Evolutionary conservation across 1,284 basidiomycete genomes (phyloP), one percentile per base, ranked within the genome.

Genomic region (Inonotus obliquus): DNA sequence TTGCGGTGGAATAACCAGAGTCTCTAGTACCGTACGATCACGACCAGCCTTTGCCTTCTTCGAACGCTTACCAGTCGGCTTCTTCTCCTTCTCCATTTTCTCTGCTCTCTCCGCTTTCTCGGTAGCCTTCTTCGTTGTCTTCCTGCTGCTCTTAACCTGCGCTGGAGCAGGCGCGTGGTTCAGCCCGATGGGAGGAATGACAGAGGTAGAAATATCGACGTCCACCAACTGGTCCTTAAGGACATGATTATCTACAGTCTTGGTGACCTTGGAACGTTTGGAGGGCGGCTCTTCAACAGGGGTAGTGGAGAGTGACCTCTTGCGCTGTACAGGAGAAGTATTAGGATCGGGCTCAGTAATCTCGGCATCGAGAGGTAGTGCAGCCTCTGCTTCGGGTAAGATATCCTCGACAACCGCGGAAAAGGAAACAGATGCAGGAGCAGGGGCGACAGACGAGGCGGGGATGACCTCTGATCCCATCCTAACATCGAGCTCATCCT

Each of bases 1-100:
- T 1, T 77, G 75, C 59, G 81, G 80, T 4, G 79, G 77, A n/a
- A 81, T 72, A 32, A 86, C 70, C 48, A 82, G 77, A 65, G 83
- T 76, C 49, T 84, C 80, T 27, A 82, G 72, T 13, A 73, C 62
- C 21, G 48, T 37, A 44, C 72, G 67, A 2, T 69, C 71, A 44
- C 72, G 67, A 2, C 69, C 71, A 48, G 27, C 51, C 25, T 63
- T 63, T 6, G 47, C 29, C 54, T 65, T 68, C 66, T 65, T 65
- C 47, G 61, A 35, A 7, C 41, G 39, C 48, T 63, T 75, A 32
- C 60, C 63, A 54, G 63, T 47, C 63, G 74, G 75, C 48, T 70
- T 59, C 7, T 68, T 66, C 67, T 79, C 79, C 71, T 79, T 79
- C 35, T 54, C 47, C 45, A 56, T 41, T 63, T 60, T 55, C 3